Evolutionary conservation across 1,139 yeast species (phyloP).

Genomic region (Wickerhamomyces sp.): DNA sequence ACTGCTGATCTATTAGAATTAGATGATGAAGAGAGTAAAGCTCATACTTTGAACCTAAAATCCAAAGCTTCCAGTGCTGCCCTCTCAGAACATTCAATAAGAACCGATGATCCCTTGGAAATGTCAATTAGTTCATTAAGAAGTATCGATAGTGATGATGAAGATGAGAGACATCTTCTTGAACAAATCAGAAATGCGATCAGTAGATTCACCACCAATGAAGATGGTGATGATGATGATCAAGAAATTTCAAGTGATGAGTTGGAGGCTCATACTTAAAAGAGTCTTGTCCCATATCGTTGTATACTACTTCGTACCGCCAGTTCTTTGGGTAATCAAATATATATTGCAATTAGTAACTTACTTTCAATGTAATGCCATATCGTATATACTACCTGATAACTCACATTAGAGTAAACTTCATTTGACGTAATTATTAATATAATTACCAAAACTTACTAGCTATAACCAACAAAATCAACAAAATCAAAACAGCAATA

Average conservation of each 20-base stretch:
- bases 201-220: slow-evolving; percentile 37
- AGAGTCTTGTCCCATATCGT: too few relatives aligned
- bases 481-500: slow-evolving; percentile 77
- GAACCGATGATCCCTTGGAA: slow-evolving; percentile 24
- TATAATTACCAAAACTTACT: slow-evolving; percentile 65
- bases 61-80: slow-evolving; percentile 20
- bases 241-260: slow-evolving; percentile 47
- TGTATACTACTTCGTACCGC: too few relatives aligned
- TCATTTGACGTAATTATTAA: neutral
- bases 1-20: slow-evolving; percentile 65
- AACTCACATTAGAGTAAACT: neutral
- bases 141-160: slow-evolving; percentile 19
- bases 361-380: too few relatives aligned
- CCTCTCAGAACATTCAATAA: slow-evolving; percentile 34
- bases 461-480: slow-evolving; percentile 80
- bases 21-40: slow-evolving; percentile 50
- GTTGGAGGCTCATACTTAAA: slow-evolving; percentile 40
- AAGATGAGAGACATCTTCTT: slow-evolving; percentile 37
- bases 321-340: too few relatives aligned
- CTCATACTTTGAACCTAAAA: slow-evolving; percentile 17
- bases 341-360: too few relatives aligned
- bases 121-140: slow-evolving; percentile 1
- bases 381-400: too few relatives aligned
- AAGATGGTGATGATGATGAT: slow-evolving; percentile 28
- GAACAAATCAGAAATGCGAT: slow-evolving; percentile 52